Conservation (phyloP, 768 basidiomycete genomes). For the Agaricus sinodeliciosus region DNA sequence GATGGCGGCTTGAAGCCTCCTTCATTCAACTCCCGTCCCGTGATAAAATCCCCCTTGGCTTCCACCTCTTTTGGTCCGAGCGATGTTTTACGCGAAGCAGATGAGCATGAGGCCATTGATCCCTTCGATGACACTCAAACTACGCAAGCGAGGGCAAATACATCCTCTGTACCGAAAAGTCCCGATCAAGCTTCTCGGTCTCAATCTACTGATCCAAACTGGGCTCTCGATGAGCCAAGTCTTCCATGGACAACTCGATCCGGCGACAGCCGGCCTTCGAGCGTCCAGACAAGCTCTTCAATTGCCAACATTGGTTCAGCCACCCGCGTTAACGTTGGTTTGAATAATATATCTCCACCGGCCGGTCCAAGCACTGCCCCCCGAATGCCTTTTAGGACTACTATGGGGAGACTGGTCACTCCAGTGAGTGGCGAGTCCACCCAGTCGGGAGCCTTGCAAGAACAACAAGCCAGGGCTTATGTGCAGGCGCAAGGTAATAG, state of each 20-base stretch:
- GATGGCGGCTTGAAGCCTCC: constrained; percentile 37
- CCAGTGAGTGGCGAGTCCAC: constrained; percentile 30
- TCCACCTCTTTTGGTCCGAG: constrained; percentile 64
- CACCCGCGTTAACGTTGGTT: constrained; percentile 60
- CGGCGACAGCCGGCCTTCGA: constrained; percentile 47
- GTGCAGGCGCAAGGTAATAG: constrained; percentile 48
- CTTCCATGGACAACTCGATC: constrained; percentile 33
- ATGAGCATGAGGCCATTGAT: constrained; percentile 45
- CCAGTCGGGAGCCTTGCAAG: constrained; percentile 36
- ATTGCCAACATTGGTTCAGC: constrained; percentile 56
- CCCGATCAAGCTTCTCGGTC: constrained; percentile 17
- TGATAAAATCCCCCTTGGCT: constrained; percentile 59
- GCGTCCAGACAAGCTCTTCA: constrained; percentile 51
- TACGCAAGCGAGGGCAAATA: constrained; percentile 29
- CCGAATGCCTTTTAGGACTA: constrained; percentile 48
- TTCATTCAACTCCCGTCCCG: constrained; percentile 34
- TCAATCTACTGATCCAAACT: constrained; percentile 25
- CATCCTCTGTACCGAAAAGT: constrained; percentile 32
- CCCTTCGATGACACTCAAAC: constrained; percentile 63
- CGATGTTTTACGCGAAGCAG: constrained; percentile 52
- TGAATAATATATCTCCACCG: constrained; percentile 29
- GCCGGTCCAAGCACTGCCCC: constrained; percentile 28
- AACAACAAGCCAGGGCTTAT: constrained; percentile 62
- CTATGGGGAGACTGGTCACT: constrained; percentile 56
- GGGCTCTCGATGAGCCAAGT: constrained; percentile 31